Conservation (phyloP, 2,329 filamentous ascomycete species). For the Fusarium nisikadoi region DNA sequence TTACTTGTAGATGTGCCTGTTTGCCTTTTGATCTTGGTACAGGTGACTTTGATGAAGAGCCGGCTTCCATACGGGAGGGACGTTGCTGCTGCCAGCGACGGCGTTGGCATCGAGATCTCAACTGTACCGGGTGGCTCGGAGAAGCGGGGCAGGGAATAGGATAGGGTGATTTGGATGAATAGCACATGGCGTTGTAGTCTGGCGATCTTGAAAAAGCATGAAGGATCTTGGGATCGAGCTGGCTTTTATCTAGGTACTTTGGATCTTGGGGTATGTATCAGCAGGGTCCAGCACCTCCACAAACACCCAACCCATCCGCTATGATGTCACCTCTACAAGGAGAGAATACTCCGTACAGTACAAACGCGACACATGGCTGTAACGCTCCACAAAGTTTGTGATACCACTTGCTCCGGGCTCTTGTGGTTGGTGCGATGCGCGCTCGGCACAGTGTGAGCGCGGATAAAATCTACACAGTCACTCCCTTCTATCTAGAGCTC, state of each 20-base stretch:
- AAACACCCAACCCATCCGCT: not conserved
- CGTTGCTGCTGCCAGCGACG: not conserved
- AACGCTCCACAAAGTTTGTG: too few relatives aligned
- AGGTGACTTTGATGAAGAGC: too few relatives aligned
- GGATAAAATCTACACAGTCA: too few relatives aligned
- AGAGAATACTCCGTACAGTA: too few relatives aligned
- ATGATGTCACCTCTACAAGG: not conserved
- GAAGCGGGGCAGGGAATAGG: not conserved
- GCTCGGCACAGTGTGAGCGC: too few relatives aligned
- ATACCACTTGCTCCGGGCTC: too few relatives aligned
- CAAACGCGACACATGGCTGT: too few relatives aligned
- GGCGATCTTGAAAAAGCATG: not conserved
- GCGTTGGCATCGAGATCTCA: not conserved
- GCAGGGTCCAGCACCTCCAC: not conserved
- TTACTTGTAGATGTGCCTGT: fast-evolving
- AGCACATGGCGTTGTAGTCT: not conserved
- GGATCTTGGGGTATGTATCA: not conserved
- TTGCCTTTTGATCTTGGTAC: not conserved
- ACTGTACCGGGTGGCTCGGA: too few relatives aligned
- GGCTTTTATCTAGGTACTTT: not conserved
- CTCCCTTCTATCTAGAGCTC: too few relatives aligned
- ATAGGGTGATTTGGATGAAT: not conserved
- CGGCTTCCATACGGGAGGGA: not conserved
- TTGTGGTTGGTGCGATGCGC: too few relatives aligned
- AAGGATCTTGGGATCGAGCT: not conserved